These are phyloP conservation scores for Erucastrum elatum DNA, from an alignment of 345 rosid genomes.

Conservation along the genomic window DNA sequence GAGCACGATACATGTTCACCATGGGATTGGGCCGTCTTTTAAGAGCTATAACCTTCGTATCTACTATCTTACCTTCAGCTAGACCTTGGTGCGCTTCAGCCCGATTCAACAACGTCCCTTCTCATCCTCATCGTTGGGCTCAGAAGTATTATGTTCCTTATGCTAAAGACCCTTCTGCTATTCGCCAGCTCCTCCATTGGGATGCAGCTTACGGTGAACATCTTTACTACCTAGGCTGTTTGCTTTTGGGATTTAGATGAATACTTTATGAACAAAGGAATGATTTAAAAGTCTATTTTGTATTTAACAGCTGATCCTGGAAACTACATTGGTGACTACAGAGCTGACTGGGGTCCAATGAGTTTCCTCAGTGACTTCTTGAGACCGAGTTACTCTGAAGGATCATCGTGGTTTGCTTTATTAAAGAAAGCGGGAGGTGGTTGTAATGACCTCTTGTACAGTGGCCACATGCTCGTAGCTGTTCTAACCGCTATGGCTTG, in stretches of 20 bases:
- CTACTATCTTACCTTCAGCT: constrained; percentile 91
- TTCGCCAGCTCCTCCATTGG: constrained; percentile 51
- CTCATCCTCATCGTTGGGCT: constrained; percentile 84
- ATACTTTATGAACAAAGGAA: neutral
- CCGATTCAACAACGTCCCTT: constrained; percentile 61
- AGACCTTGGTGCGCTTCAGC: constrained; percentile 90
- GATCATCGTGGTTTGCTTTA: constrained; percentile 70
- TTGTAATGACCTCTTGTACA: constrained; percentile 92
- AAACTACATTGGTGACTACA: constrained; percentile 52
- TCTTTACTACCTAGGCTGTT: neutral
- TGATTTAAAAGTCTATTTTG: neutral
- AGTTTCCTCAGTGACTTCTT: constrained; percentile 79
- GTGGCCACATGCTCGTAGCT: constrained; percentile 97
- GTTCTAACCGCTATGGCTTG: constrained; percentile 98
- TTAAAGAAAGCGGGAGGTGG: constrained; percentile 95
- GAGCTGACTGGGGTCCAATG: constrained; percentile 85
- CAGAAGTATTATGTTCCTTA: constrained; percentile 92
- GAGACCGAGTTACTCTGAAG: constrained; percentile 69
- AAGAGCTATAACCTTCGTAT: constrained; percentile 77
- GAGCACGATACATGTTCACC: constrained; percentile 87
- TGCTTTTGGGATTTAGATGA: neutral
- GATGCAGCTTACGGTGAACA: constrained; percentile 43
- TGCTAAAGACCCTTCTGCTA: constrained; percentile 67
- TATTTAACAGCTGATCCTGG: constrained; percentile 52
- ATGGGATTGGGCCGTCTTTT: constrained; percentile 93